A percentile compares a stretch with the other conserved stretches of the same genome.
These are phyloP conservation scores for Atkinsonella texensis DNA, from an alignment of 2,329 filamentous ascomycete genomes.

Conservation along the genomic window DNA sequence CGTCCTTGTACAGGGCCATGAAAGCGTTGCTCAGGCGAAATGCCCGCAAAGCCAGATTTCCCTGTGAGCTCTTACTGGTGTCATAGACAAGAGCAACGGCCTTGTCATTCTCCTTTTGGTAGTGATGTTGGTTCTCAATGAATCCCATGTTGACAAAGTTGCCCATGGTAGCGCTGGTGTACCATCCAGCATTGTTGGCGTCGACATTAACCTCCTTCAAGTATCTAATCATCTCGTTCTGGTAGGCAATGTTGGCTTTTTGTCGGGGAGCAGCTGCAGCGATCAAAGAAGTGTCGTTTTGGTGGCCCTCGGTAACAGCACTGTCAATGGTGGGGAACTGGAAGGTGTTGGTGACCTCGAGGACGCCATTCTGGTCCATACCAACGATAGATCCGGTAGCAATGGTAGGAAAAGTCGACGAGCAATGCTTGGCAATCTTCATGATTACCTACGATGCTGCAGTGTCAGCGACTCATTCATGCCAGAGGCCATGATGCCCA, in stretches of 20 bases:
- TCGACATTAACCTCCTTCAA: slow-evolving; percentile 96
- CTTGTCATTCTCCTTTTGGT: slow-evolving; percentile 88
- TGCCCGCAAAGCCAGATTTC: slow-evolving; percentile 76
- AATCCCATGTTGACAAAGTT: slow-evolving; percentile 94
- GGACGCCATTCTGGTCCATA: slow-evolving; percentile 70
- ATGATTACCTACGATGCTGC: slow-evolving; percentile 61
- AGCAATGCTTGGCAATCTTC: slow-evolving; percentile 96
- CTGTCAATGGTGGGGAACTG: slow-evolving; percentile 79
- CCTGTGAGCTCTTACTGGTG: slow-evolving; percentile 88
- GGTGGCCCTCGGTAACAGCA: slow-evolving; percentile 56
- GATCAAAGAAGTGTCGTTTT: slow-evolving; percentile 61
- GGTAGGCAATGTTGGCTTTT: slow-evolving; percentile 80
- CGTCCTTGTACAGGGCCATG: slow-evolving; percentile 87
- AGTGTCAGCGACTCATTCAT: slow-evolving; percentile 11
- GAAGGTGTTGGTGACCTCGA: slow-evolving; percentile 92
- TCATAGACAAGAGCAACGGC: slow-evolving; percentile 89
- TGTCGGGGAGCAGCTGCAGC: slow-evolving; percentile 83
- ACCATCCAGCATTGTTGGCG: slow-evolving; percentile 96
- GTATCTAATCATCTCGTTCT: slow-evolving; percentile 94
- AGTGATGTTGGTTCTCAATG: slow-evolving; percentile 96
- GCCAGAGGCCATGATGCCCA: slow-evolving; percentile 7
- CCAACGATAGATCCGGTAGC: slow-evolving; percentile 87
- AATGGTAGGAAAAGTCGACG: slow-evolving; percentile 73
- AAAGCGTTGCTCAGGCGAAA: slow-evolving; percentile 83
- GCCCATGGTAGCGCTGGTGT: slow-evolving; percentile 96